phyloP scores from a whole-genome alignment of 371 early-diverging fungal genomes.

The Rhizopus arrhizus region DNA sequence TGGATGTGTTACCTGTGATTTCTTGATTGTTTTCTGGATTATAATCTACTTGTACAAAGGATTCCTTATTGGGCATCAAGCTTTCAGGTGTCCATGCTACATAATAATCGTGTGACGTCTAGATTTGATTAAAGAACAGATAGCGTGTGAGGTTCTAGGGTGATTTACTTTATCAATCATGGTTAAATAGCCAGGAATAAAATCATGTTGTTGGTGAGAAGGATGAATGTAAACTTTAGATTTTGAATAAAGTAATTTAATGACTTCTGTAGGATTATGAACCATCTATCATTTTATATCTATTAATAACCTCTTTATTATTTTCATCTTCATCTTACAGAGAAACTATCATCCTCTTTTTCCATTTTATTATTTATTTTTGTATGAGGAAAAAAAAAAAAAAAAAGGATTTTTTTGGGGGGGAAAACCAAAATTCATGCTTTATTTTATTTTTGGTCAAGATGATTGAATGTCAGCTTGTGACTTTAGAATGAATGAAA shows the following conservation, averaged over 20 bases:
- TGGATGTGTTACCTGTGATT: constrained; percentile 18
- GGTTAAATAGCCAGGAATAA: constrained; percentile 48
- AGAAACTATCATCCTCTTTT: too few species aligned
- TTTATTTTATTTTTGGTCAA: too few species aligned
- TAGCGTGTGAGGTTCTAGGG: not conserved
- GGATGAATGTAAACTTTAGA: constrained; percentile 56
- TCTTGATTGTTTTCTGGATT: constrained; percentile 37
- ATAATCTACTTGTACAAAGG: constrained; percentile 44
- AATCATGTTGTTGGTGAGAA: constrained; percentile 30
- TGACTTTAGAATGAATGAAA: too few species aligned
- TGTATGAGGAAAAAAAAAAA: too few species aligned
- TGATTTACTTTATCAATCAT: constrained; percentile 44
- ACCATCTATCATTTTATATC: constrained; percentile 3
- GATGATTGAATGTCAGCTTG: too few species aligned
- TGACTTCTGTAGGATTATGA: constrained; percentile 1
- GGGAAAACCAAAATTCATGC: too few species aligned
- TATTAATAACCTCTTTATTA: too few species aligned
- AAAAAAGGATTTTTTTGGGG: too few species aligned
- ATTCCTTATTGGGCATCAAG: constrained; percentile 40
- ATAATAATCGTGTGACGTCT: constrained; percentile 38
- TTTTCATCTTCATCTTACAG: too few species aligned
- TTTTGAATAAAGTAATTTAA: constrained; percentile 48
- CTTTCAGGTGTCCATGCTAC: constrained; percentile 56
- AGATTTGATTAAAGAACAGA: not conserved
- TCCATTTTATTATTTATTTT: too few species aligned